Base-by-base conservation (phyloP, 306 rosid species). In the Geum urbanum region DNA sequence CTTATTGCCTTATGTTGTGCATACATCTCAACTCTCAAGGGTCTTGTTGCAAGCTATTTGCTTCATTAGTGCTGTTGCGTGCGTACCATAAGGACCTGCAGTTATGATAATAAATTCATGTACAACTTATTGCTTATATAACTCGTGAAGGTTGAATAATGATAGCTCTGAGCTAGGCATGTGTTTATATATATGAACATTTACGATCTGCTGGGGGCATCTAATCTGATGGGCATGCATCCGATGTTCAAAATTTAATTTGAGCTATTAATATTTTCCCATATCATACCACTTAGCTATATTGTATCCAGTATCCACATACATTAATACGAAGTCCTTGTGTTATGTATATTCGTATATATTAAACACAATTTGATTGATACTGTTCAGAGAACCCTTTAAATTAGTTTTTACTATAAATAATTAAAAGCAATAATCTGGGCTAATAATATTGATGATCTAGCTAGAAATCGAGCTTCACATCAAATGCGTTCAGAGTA, bases 171-270 rank as follows among this genome's bases (percentile, higher is more conserved):
- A n/a, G 2, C 43, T 46, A 20, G 14, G 56, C 56, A 16, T 8
- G n/a, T 40, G 27, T 6, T 43, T 9, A 9, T 19, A 7, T n/a
- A n/a, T 51, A 22, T 51, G 51, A 47, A 16, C 56, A 53, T 27
- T 8, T 64, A 12, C 22, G 8, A 65, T 40, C 71, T 32, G 37
- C 37, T 32, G 37, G 37, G 37, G 37, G 37, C 37, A 1, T 32
- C 37, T 32, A 49, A 58, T 67, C 53, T 35, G 7, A 32, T n/a
- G 71, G 47, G 71, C 16, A 49, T 16, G 71, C 16, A 49, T 16
- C 32, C 59, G 37, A n/a, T 35, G 59, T 32, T 48, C 15, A 1
- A 24, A 48, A 27, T 5, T 62, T 16, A 16, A 48, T 64, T 16
- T 8, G 45, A 45, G 35, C 20, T 49, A 49, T 41, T 48, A 49